These are phyloP conservation scores for Chalaropsis thielavioides DNA, from an alignment of 2,329 filamentous ascomycete genomes.

Conservation along the genomic window DNA sequence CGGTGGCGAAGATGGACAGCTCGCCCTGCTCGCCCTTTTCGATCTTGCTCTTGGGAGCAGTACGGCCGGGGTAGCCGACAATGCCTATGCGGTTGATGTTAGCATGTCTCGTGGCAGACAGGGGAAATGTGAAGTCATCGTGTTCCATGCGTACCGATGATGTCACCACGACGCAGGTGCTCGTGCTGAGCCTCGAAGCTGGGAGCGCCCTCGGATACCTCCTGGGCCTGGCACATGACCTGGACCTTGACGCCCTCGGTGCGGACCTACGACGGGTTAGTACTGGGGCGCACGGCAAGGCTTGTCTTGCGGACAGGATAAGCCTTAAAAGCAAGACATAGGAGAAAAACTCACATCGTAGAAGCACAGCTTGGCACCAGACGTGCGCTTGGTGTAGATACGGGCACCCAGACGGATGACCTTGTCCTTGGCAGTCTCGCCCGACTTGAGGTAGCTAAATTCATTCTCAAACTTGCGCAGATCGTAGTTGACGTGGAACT, in stretches of 20 bases:
- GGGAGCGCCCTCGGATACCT: slow-evolving; percentile 49
- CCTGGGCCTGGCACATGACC: slow-evolving; percentile 80
- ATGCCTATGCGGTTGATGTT: slow-evolving; percentile 27
- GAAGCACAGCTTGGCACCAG: slow-evolving; percentile 77
- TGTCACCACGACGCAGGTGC: slow-evolving; percentile 76
- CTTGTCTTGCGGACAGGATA: neutral
- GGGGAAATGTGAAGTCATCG: no score
- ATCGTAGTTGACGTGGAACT: slow-evolving; percentile 75
- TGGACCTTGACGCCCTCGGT: slow-evolving; percentile 55
- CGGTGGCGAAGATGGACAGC: slow-evolving; percentile 80
- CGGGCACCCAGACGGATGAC: slow-evolving; percentile 66
- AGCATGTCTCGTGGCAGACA: neutral
- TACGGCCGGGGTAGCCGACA: slow-evolving; percentile 68
- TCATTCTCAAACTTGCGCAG: slow-evolving; percentile 65
- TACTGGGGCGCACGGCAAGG: neutral
- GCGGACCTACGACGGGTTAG: slow-evolving; percentile 31
- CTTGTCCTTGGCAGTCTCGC: slow-evolving; percentile 64
- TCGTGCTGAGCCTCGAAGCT: slow-evolving; percentile 82
- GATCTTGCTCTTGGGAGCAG: slow-evolving; percentile 79
- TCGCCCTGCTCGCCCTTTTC: slow-evolving; percentile 67
- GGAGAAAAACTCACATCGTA: slow-evolving; percentile 46
- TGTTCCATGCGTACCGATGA: slow-evolving; percentile 46
- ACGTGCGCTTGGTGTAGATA: slow-evolving; percentile 75
- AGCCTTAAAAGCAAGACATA: neutral
- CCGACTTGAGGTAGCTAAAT: slow-evolving; percentile 71